Percentiles rank a stretch among this genome's conserved stretches.
phyloP scores from a whole-genome alignment of 345 rosid genomes.

The Psidium guajava region DNA sequence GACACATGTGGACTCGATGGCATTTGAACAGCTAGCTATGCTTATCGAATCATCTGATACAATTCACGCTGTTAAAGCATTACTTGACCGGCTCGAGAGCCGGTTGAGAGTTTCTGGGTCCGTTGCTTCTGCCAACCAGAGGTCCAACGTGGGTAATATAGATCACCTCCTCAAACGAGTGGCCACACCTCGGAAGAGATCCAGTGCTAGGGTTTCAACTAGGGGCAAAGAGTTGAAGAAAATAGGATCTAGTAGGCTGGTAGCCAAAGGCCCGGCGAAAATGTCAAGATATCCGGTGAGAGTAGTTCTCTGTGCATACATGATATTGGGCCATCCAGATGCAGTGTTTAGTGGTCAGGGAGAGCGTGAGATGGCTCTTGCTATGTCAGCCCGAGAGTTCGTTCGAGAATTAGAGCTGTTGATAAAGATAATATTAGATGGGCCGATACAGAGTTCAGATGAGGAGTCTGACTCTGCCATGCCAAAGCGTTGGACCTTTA shows the following conservation, averaged over 20 bases:
- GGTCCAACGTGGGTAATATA: slow-evolving; percentile 44
- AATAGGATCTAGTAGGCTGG: slow-evolving; percentile 23
- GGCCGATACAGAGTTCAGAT: slow-evolving; percentile 54
- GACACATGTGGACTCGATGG: slow-evolving; percentile 40
- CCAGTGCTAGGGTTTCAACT: slow-evolving; percentile 20
- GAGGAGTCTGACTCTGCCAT: slow-evolving; percentile 27
- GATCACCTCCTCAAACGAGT: slow-evolving; percentile 91
- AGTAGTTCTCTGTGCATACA: slow-evolving; percentile 84
- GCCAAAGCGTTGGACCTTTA: slow-evolving; percentile 50
- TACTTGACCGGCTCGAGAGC: slow-evolving; percentile 76
- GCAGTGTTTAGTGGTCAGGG: slow-evolving; percentile 92
- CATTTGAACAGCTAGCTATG: slow-evolving; percentile 79
- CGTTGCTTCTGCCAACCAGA: slow-evolving; percentile 13
- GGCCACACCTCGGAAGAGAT: slow-evolving; percentile 56
- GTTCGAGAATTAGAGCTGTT: slow-evolving; percentile 62
- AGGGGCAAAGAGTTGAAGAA: slow-evolving; percentile 51
- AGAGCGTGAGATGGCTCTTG: slow-evolving; percentile 67
- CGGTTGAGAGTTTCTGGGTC: slow-evolving; percentile 54
- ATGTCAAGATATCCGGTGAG: slow-evolving; percentile 77
- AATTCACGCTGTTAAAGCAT: slow-evolving; percentile 43
- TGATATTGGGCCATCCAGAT: slow-evolving; percentile 95
- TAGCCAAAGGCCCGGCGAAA: slow-evolving; percentile 24
- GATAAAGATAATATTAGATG: slow-evolving; percentile 56
- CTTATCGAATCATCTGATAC: slow-evolving; percentile 56
- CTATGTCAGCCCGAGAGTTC: slow-evolving; percentile 56